Conservation (phyloP, 495 filamentous ascomycete genomes). For the Pyrenopolyporus hunteri region DNA sequence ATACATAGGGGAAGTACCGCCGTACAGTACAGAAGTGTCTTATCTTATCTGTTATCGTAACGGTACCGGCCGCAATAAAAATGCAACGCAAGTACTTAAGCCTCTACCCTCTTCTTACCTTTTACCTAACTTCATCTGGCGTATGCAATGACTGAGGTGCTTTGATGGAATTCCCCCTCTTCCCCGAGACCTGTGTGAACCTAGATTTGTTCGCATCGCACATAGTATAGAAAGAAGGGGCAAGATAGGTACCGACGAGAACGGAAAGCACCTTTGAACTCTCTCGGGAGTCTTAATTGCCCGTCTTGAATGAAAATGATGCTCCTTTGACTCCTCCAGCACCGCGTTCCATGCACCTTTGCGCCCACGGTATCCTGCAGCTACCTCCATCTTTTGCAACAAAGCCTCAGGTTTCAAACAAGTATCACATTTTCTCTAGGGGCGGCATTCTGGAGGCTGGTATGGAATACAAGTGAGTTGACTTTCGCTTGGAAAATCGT, state of each 20-base stretch:
- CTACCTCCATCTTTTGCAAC: slow-evolving; percentile 19
- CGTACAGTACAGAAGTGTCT: no score
- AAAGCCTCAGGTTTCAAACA: slow-evolving; percentile 39
- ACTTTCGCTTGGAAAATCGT: slow-evolving; percentile 1
- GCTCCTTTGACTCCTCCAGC: slow-evolving; percentile 39
- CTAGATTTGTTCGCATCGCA: slow-evolving; percentile 25
- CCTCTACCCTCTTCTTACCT: no score
- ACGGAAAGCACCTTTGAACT: slow-evolving; percentile 41
- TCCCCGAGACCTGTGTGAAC: background rate
- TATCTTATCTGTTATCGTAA: background rate
- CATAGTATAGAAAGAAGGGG: slow-evolving; percentile 26
- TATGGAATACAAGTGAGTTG: slow-evolving; percentile 38
- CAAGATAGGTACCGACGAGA: slow-evolving; percentile 31
- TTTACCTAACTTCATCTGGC: background rate
- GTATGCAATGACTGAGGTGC: slow-evolving; percentile 7
- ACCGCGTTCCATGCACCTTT: slow-evolving; percentile 32
- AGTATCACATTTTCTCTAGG: slow-evolving; percentile 27
- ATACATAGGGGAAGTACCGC: no score
- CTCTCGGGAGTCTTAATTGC: slow-evolving; percentile 20
- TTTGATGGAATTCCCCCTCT: slow-evolving; percentile 29
- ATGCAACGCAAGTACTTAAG: no score
- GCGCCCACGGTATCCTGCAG: slow-evolving; percentile 10
- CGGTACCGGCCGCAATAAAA: no score
- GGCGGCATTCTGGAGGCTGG: slow-evolving; percentile 21
- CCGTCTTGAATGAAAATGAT: slow-evolving; percentile 38